phyloP scores from a whole-genome alignment of 1,139 yeast genomes.

The Magnusiomyces sp. region DNA sequence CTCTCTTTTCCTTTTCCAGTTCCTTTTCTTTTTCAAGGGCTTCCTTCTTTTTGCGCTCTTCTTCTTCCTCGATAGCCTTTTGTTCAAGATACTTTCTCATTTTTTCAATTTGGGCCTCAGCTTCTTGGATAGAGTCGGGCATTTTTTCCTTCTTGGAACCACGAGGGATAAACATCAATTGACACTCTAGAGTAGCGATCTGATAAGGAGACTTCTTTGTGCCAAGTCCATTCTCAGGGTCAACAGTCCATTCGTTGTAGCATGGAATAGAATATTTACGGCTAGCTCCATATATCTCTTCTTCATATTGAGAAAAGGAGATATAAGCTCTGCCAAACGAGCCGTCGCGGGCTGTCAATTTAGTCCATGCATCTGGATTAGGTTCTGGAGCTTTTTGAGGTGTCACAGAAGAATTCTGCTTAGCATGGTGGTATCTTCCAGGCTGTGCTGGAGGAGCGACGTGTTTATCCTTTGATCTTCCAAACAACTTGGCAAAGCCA shows the following conservation, averaged over 20 bases:
- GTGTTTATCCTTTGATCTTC: conserved; percentile 28
- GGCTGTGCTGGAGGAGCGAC: conserved; percentile 2
- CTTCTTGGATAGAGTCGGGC: conserved; percentile 47
- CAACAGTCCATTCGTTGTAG: conserved; percentile 71
- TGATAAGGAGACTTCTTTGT: conserved; percentile 43
- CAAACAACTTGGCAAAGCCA: conserved; percentile 13
- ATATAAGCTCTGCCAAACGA: conserved; percentile 74
- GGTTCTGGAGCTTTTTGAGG: neutral
- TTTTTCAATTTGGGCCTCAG: conserved; percentile 23
- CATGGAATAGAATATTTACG: conserved; percentile 50
- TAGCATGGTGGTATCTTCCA: too few relatives aligned
- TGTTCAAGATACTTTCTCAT: too few relatives aligned
- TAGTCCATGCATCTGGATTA: conserved; percentile 1
- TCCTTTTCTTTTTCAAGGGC: neutral
- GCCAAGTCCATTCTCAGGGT: neutral
- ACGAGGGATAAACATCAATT: conserved; percentile 63
- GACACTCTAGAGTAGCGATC: conserved; percentile 56
- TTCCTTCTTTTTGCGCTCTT: neutral
- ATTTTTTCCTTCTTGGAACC: conserved; percentile 39
- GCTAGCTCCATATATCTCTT: conserved; percentile 46
- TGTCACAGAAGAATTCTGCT: too few relatives aligned
- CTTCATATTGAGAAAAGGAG: conserved; percentile 51
- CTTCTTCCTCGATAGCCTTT: conserved; percentile 4
- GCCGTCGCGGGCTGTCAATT: conserved; percentile 59
- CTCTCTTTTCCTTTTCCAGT: neutral